Percentiles rank a stretch among this genome's conserved stretches.
Evolutionary conservation across 345 rosid species (phyloP).

Genomic region (Citrus inodora): DNA sequence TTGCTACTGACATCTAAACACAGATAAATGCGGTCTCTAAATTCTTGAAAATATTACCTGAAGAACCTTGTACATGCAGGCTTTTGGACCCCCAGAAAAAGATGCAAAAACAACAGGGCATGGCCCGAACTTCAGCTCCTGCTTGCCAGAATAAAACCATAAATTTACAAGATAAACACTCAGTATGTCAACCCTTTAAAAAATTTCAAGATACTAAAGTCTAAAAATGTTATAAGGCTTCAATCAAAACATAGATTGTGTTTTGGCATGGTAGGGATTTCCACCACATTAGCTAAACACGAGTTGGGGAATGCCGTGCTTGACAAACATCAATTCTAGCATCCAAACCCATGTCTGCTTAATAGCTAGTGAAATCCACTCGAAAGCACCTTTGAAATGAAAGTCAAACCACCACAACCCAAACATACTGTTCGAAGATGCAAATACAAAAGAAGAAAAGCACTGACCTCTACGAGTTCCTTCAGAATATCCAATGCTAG

Average conservation of each 20-base stretch:
- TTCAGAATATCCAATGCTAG: constrained; percentile 60
- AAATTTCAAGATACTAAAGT: neutral
- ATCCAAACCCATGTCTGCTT: neutral
- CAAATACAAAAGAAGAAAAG: neutral
- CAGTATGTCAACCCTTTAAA: neutral
- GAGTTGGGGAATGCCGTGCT: too few relatives aligned
- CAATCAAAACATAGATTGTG: neutral
- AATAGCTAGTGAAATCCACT: neutral
- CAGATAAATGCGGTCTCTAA: neutral
- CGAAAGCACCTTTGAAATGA: neutral
- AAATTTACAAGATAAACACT: constrained; percentile 2
- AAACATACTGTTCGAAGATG: neutral
- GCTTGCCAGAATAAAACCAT: constrained; percentile 7
- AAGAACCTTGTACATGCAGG: constrained; percentile 90
- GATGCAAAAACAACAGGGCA: constrained; percentile 81
- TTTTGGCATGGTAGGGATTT: neutral
- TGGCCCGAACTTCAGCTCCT: constrained; percentile 77
- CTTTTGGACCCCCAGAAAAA: constrained; percentile 88
- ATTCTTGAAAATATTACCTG: constrained; percentile 49
- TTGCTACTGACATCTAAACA: neutral
- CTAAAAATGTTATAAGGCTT: neutral
- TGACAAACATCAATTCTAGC: neutral
- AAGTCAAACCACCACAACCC: neutral
- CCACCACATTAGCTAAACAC: neutral
- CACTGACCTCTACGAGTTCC: constrained; percentile 62